Conservation (phyloP, 2,329 filamentous ascomycete genomes). For the Apiospora aurea region DNA sequence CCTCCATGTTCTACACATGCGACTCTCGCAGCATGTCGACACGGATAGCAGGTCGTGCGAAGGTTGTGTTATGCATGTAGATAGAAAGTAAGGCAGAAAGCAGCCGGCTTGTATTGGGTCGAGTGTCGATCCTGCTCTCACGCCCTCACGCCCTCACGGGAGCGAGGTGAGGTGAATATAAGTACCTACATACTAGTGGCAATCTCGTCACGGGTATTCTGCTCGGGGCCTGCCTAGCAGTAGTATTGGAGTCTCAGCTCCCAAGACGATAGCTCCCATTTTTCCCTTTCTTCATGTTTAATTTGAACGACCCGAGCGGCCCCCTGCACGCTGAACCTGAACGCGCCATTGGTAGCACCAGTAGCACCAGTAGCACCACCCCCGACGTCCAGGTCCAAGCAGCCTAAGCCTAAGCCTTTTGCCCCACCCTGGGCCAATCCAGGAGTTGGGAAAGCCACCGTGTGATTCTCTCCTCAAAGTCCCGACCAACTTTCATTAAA, state of each 20-base stretch:
- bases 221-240: not conserved
- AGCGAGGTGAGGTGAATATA: not conserved
- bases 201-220: not conserved
- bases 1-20: not conserved
- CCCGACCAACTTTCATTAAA: constrained; percentile 18
- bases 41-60: not conserved
- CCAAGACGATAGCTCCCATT: not conserved
- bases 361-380: not conserved
- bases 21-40: not conserved
- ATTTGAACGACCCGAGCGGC: constrained; percentile 13
- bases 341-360: constrained; percentile 20
- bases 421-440: constrained; percentile 12
- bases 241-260: not conserved
- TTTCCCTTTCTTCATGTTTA: not conserved
- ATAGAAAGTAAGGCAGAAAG: not conserved
- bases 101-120: not conserved
- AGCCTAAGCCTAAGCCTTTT: constrained; percentile 22
- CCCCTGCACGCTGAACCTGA: constrained; percentile 7
- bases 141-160: not conserved
- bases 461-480: constrained; percentile 23
- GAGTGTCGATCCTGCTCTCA: not conserved
- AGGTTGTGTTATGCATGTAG: not conserved
- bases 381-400: constrained; percentile 3
- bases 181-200: not conserved
- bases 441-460: constrained; percentile 24